phyloP scores from a whole-genome alignment of 495 filamentous ascomycete genomes.

The Podospora comata region DNA sequence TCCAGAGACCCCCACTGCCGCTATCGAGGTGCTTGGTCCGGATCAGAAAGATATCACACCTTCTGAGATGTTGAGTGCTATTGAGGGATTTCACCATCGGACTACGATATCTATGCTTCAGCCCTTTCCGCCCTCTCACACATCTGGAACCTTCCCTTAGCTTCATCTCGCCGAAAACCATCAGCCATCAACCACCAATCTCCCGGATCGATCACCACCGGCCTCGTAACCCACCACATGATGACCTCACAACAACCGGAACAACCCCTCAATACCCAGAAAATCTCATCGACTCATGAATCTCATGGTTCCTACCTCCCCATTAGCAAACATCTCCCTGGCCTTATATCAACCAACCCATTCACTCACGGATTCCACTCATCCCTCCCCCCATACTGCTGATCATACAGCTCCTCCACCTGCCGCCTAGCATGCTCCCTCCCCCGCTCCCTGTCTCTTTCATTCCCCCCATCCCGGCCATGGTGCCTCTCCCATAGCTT shows the following conservation, averaged over 20 bases:
- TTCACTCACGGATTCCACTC: slow-evolving; percentile 51
- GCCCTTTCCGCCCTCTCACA: too few relatives aligned
- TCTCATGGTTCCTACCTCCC: background rate
- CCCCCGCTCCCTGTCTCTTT: slow-evolving; percentile 62
- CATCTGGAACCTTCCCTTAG: too few relatives aligned
- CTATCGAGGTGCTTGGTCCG: too few relatives aligned
- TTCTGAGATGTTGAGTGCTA: too few relatives aligned
- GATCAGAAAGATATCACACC: too few relatives aligned
- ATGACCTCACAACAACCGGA: background rate
- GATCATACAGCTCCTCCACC: slow-evolving; percentile 59
- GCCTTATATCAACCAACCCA: background rate
- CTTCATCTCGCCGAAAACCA: too few relatives aligned
- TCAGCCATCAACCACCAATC: too few relatives aligned
- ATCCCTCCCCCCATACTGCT: slow-evolving; percentile 51
- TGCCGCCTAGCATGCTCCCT: slow-evolving; percentile 65
- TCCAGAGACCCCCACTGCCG: background rate
- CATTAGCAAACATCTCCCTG: background rate
- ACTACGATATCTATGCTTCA: too few relatives aligned
- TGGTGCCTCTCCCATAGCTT: slow-evolving; percentile 72
- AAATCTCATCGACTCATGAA: slow-evolving; percentile 4
- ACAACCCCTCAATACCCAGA: background rate
- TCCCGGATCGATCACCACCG: too few relatives aligned
- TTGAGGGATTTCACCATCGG: too few relatives aligned
- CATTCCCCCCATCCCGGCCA: slow-evolving; percentile 52
- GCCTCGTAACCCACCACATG: too few relatives aligned